A percentile compares a stretch with the other conserved stretches of the same genome.
These are phyloP conservation scores for Dissophora ornata DNA, from an alignment of 192 early-diverging fungal genomes.

Conservation along the genomic window DNA sequence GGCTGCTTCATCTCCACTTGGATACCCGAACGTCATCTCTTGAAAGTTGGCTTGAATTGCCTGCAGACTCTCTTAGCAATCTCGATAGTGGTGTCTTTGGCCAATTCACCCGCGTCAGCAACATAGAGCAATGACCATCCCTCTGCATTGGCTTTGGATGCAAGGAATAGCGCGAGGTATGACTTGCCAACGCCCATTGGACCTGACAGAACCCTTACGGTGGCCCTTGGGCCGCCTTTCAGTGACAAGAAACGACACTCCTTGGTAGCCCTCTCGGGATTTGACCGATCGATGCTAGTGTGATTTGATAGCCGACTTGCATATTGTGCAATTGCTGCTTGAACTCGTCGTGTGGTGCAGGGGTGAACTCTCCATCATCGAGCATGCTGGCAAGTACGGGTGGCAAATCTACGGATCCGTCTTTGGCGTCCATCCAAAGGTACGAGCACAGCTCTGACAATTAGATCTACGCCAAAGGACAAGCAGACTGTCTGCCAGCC, in stretches of 20 bases:
- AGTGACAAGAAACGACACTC: conserved; percentile 26
- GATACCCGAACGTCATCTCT: too few relatives aligned
- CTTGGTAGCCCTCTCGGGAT: conserved; percentile 20
- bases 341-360: conserved; percentile 18
- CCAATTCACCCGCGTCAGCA: conserved; percentile 29
- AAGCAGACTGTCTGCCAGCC: too few relatives aligned
- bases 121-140: conserved; percentile 37
- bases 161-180: conserved; percentile 38
- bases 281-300: conserved; percentile 30
- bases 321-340: conserved; percentile 13
- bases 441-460: too few relatives aligned
- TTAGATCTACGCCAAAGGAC: too few relatives aligned
- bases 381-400: conserved; percentile 7
- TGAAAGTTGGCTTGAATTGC: too few relatives aligned
- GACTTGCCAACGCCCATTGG: conserved; percentile 45
- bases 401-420: conserved; percentile 4
- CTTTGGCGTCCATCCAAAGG: not conserved
- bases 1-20: too few relatives aligned
- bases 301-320: conserved; percentile 25
- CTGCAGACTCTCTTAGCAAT: too few relatives aligned
- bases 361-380: conserved; percentile 8
- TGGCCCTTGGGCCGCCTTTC: conserved; percentile 23
- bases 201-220: conserved; percentile 32
- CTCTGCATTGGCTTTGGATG: conserved; percentile 34
- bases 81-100: too few relatives aligned